These are phyloP conservation scores for Breviolum minutum DNA, from an alignment of 73 alveolate genomes.

Conservation along the genomic window DNA sequence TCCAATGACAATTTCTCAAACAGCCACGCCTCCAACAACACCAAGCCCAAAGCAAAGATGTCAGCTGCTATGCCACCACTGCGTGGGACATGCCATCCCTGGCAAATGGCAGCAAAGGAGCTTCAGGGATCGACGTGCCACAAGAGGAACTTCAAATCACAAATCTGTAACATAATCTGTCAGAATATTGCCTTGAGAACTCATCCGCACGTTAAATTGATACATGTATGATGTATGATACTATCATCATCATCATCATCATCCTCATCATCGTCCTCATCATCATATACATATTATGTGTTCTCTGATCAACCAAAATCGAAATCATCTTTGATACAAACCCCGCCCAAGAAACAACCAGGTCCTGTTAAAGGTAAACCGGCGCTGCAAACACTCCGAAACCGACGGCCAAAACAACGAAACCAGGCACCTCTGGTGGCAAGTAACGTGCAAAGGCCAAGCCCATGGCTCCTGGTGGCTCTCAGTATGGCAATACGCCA, in stretches of 20 bases:
- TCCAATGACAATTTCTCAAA: no score
- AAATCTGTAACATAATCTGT: no score
- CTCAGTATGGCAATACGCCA: background rate
- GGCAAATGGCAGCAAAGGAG: background rate
- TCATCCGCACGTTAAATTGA: no score
- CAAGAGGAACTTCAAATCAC: no score
- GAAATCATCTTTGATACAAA: no score
- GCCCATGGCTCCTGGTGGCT: constrained; percentile 48
- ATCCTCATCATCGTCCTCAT: background rate
- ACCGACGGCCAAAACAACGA: no score
- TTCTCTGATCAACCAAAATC: background rate
- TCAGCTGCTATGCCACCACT: constrained; percentile 41
- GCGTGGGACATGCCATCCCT: constrained; percentile 92
- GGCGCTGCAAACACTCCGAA: no score
- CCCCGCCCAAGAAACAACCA: no score
- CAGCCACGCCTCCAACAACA: constrained; percentile 56
- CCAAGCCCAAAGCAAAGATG: constrained; percentile 57
- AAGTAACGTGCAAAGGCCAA: constrained; percentile 77
- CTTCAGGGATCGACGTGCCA: no score
- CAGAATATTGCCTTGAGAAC: no score
- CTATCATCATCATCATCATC: background rate
- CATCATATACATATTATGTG: background rate
- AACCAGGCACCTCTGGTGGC: constrained; percentile 59
- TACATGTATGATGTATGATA: no score
- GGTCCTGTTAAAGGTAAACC: no score